phyloP scores from a whole-genome alignment of 2,329 filamentous ascomycete species.

The Acephala macrosclerotiorum region DNA sequence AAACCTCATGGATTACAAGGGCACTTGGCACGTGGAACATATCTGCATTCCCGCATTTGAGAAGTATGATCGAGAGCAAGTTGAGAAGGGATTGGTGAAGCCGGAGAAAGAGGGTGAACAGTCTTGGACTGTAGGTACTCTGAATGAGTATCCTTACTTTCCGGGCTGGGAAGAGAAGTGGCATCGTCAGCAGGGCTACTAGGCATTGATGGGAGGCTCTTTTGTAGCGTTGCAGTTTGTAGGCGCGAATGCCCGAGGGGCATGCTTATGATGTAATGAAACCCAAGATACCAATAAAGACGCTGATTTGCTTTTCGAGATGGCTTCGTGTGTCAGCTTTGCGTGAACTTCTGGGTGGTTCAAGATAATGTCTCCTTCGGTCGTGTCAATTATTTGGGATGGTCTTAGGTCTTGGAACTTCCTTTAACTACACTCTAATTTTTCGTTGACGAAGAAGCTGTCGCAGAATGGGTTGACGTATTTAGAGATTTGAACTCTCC shows the following conservation, averaged over 20 bases:
- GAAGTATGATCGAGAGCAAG: slow-evolving; percentile 71
- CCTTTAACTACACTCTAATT: no score
- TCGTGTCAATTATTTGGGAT: no score
- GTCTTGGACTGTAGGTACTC: slow-evolving; percentile 64
- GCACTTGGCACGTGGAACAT: slow-evolving; percentile 81
- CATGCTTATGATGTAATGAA: slow-evolving; percentile 1
- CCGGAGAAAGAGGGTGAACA: slow-evolving; percentile 35
- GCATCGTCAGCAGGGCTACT: slow-evolving; percentile 68
- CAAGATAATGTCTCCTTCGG: no score
- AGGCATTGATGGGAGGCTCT: slow-evolving; percentile 5
- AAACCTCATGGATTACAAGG: slow-evolving; percentile 79
- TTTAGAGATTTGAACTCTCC: no score
- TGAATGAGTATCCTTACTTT: slow-evolving; percentile 80
- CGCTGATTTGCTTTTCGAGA: background rate
- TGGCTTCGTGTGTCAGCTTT: no score
- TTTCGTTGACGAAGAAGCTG: no score
- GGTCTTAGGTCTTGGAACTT: no score
- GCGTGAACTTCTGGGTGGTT: background rate
- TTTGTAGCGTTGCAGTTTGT: background rate
- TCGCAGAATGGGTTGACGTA: no score
- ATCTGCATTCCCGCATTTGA: slow-evolving; percentile 71
- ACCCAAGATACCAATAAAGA: background rate
- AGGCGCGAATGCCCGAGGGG: background rate
- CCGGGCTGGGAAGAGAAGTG: slow-evolving; percentile 80
- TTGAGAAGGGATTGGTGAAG: slow-evolving; percentile 64